Base-by-base conservation (phyloP, 2,329 filamentous ascomycete species). In the Huntiella omanensis region DNA sequence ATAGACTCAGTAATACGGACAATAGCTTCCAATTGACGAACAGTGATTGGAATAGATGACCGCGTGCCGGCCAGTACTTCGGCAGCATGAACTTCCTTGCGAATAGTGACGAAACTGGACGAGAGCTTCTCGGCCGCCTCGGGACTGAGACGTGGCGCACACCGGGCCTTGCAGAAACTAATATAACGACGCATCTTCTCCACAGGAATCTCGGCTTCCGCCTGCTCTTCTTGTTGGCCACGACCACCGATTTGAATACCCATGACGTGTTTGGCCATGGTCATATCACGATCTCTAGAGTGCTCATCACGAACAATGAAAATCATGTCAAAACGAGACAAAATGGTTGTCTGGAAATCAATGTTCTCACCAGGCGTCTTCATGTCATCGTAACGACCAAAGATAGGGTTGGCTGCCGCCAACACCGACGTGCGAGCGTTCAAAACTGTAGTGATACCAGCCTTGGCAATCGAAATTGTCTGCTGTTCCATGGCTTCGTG, bases 401-500 rank as follows among this genome's bases (percentile, higher is more conserved):
- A 98, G 49, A 98, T 91, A 0, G 91, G 91, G 61, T 98, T 98
- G 37, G 91, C 91, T 2, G 91, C 91, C 8, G 91, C 91, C 15
- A 98, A 69, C 1, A 98, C 91, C 0, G 87, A 95, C 1, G 91
- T 98, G 56, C 91, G 71, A 10, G 91, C 87, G 57, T 98, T 98
- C 45, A 98, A 73, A 52, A 98, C 96, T 0, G 91, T 98, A 1
- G 91, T 98, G 58, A 98, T 98, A 55, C 91, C 91, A 1, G 91
- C 91, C 65, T 98, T 96, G 52, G 91, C 91, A 55, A 98, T 96
- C 8, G 91, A 96, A 51, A 98, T 98, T 0, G 91, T 98, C 62
- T 98, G 91, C 65, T 98, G 91, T 60, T 98, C 91, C 91, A 98
- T 98, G 49, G 91, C 91, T 72, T 98, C 91, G 69, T 98, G 91